Percentiles rank a stretch among this genome's conserved stretches.
phyloP scores from a whole-genome alignment of 768 basidiomycete species.

The Botryobasidium botryosum region DNA sequence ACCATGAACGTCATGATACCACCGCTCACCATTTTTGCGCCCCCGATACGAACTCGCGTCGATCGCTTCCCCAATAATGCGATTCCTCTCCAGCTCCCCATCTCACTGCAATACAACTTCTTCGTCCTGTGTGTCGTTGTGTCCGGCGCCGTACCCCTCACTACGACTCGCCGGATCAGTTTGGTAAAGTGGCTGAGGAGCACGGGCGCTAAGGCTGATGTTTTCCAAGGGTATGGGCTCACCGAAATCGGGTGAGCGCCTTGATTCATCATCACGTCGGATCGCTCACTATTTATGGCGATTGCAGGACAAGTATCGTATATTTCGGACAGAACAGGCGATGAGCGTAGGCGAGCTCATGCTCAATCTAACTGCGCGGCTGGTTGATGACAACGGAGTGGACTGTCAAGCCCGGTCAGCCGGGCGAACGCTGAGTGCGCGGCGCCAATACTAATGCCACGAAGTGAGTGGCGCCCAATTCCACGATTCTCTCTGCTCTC shows the following conservation, averaged over 20 bases:
- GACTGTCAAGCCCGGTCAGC: conserved; percentile 29
- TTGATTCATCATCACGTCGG: too few species aligned
- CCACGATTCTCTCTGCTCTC: too few species aligned
- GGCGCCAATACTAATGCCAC: conserved; percentile 41
- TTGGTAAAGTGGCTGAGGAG: neutral
- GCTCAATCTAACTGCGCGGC: conserved; percentile 56
- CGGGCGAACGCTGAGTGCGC: conserved; percentile 69
- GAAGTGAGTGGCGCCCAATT: conserved; percentile 47
- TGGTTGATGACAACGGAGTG: conserved; percentile 48
- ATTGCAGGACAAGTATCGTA: too few species aligned
- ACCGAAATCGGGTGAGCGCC: neutral
- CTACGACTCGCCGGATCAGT: neutral
- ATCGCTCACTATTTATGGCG: too few species aligned
- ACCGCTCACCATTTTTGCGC: neutral
- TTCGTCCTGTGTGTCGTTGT: conserved; percentile 37
- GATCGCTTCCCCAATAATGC: conserved; percentile 72
- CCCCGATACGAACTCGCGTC: conserved; percentile 20
- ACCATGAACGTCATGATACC: neutral
- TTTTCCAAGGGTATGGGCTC: neutral
- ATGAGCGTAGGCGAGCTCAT: conserved; percentile 52
- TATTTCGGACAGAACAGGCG: conserved; percentile 24
- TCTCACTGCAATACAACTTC: conserved; percentile 41
- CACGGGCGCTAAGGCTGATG: neutral
- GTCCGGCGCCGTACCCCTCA: conserved; percentile 67
- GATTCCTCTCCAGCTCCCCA: conserved; percentile 52